These are phyloP conservation scores for Boletus sp. DNA, from an alignment of 768 basidiomycete genomes.

Conservation along the genomic window DNA sequence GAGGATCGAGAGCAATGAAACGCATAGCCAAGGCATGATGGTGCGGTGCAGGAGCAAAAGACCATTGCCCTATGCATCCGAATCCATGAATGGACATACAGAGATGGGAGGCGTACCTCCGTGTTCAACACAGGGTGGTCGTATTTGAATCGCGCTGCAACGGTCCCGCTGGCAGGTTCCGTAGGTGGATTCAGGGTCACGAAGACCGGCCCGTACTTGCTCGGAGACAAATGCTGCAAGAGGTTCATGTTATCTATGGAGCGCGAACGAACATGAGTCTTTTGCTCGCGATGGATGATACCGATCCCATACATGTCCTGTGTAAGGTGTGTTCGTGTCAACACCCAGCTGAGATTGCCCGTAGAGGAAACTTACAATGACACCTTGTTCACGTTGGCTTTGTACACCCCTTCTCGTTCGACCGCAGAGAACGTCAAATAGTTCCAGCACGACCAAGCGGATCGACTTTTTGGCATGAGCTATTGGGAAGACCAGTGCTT, in stretches of 20 bases:
- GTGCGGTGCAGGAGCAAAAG: background rate
- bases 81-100: background rate
- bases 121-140: conserved; percentile 66
- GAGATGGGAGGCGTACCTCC: conserved; percentile 34
- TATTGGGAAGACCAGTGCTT: conserved; percentile 20
- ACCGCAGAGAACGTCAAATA: conserved; percentile 56
- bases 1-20: background rate
- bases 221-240: conserved; percentile 62
- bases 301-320: conserved; percentile 43
- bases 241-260: conserved; percentile 70
- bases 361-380: conserved; percentile 48
- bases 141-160: conserved; percentile 56
- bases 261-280: background rate
- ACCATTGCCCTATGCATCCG: background rate
- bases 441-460: conserved; percentile 80
- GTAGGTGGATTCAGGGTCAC: conserved; percentile 70
- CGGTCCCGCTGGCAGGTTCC: conserved; percentile 45
- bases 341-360: background rate
- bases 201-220: conserved; percentile 57
- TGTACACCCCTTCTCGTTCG: conserved; percentile 34
- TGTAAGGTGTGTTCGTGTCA: background rate
- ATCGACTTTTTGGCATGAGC: conserved; percentile 63
- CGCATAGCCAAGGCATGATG: no score
- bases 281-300: background rate
- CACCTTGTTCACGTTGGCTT: conserved; percentile 55